These are phyloP conservation scores for Fusarium poae DNA, from an alignment of 2,329 filamentous ascomycete genomes.

Conservation along the genomic window DNA sequence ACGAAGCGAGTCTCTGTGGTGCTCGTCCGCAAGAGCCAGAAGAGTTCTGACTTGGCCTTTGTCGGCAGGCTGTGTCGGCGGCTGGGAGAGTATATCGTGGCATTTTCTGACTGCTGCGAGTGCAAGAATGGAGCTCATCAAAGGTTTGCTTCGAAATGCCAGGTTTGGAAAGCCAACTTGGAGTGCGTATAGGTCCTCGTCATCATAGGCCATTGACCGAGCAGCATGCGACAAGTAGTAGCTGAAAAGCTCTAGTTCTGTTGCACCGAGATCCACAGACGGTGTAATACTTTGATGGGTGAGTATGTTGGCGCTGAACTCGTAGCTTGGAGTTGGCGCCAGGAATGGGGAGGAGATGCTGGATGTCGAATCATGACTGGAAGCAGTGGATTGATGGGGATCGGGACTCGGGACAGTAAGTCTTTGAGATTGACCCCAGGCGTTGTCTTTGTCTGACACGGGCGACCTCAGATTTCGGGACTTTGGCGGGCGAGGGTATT, in stretches of 20 bases:
- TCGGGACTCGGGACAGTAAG: constrained; percentile 1
- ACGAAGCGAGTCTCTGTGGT: constrained; percentile 55
- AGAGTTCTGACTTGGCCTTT: constrained; percentile 30
- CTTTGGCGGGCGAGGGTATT: constrained; percentile 23
- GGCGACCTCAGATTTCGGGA: constrained; percentile 1
- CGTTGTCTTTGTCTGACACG: background rate
- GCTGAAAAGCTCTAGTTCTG: constrained; percentile 55
- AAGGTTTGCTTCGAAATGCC: constrained; percentile 54
- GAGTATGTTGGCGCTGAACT: background rate
- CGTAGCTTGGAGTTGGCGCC: constrained; percentile 12
- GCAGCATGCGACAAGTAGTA: constrained; percentile 60
- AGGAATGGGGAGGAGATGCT: constrained; percentile 14
- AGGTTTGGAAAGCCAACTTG: constrained; percentile 59
- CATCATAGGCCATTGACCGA: constrained; percentile 53
- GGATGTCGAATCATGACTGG: constrained; percentile 2
- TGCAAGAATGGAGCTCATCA: constrained; percentile 59
- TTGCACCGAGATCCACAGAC: constrained; percentile 30
- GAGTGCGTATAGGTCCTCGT: constrained; percentile 56
- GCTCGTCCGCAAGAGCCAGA: constrained; percentile 52
- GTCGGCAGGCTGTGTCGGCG: background rate
- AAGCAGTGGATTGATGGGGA: background rate
- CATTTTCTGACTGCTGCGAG: constrained; percentile 58
- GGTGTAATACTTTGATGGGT: background rate
- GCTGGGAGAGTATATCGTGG: constrained; percentile 48
- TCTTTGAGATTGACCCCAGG: background rate